Base-by-base conservation (phyloP, 2,329 filamentous ascomycete genomes). In the Epichloe baconii region DNA sequence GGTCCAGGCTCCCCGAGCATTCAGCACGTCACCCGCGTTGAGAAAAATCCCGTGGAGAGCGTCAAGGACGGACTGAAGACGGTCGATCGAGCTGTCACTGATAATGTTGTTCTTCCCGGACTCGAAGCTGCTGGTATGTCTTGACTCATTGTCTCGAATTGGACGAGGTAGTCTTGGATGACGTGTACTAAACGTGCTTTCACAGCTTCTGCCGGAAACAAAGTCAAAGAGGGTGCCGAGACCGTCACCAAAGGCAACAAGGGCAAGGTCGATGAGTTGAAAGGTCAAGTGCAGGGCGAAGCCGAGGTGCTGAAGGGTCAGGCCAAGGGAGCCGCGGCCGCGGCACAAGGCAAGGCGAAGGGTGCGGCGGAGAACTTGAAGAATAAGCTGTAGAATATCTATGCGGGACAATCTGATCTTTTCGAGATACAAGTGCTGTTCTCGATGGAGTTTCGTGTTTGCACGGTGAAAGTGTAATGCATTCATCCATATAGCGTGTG, bases 51-150 rank as follows among this genome's bases (percentile, higher is more conserved):
- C 3, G 68, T 74, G 48, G 77, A 82, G 52, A 57, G 71, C 0
- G 74, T 77, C 58, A 84, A 82, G 66, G 79, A 83, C 54, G 72
- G 73, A 3, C 64, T 78, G 52, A 80, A 83, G 66, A 68, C 66
- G 5, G 77, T 82, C 5, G 78, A 84, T 67, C 72, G 78, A 34
- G 72, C 68, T 47, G 77, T 84, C 42, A 75, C 76, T 53, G 75
- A 80, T 62, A 82, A 80, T 62, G 61, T 84, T 17, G 76, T 82
- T 31, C 76, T 83, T 23, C 78, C 79, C 40, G 79, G 78, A 15
- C 80, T 85, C 61, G 71, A 84, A 57, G 68, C 71, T 45, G 74
- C 75, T 47, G 64, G 81, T 82, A 70, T 53, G 75, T 70, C 26
- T 21, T 38, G 19, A 37, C 15, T 12, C 3, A 46, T 6, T n/a